Evolutionary conservation across 1,139 yeast species (phyloP), one percentile per base, ranked within the genome.

Genomic region (Meyerozyma elateridarum): DNA sequence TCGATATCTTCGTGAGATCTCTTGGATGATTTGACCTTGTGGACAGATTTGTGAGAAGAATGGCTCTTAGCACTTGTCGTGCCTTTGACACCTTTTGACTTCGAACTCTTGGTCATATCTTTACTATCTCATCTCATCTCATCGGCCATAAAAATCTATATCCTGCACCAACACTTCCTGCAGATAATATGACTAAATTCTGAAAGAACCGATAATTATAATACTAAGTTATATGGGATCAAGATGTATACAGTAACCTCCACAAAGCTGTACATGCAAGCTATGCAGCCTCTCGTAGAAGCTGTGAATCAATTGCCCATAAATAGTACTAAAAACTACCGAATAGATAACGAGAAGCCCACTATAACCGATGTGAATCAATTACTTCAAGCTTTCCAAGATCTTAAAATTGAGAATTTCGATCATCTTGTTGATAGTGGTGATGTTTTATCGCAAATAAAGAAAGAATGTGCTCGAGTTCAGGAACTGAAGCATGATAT

Each of bases 231-330:
- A 4, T 9, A 15, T 6, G 14, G 12, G 18, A 6, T 6, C 25
- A 34, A 20, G 27, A 61, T 61, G 66, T 67, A 67, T 40, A 58
- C 64, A 28, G 81, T 70, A 7, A 62, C 73, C n/a, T 80, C 88
- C 1, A 79, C 88, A 4, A 73, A 76, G 52, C 81, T 91, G 21
- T 83, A 76, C 56, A 77, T 82, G 84, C 75, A 73, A 50, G 89
- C 91, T 22, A 81, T 83, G 87, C 73, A 68, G 50, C 72, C 77
- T 2, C 71, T 83, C 78, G 59, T 73, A 21, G 75, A 70, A 8
- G 54, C 68, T 1, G 49, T 78, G 31, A 51, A 52, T 6, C 41
- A 47, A 2, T 39, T 76, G 16, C 52, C 59, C 0, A 35, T 61
- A 1, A 42, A 45, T 29, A 32, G n/a, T 47, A 41, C 3, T 46